A percentile compares a stretch with the other conserved stretches of the same genome.
These are phyloP conservation scores for Tuber indicum DNA, from an alignment of 495 filamentous ascomycete species.

Conservation along the genomic window DNA sequence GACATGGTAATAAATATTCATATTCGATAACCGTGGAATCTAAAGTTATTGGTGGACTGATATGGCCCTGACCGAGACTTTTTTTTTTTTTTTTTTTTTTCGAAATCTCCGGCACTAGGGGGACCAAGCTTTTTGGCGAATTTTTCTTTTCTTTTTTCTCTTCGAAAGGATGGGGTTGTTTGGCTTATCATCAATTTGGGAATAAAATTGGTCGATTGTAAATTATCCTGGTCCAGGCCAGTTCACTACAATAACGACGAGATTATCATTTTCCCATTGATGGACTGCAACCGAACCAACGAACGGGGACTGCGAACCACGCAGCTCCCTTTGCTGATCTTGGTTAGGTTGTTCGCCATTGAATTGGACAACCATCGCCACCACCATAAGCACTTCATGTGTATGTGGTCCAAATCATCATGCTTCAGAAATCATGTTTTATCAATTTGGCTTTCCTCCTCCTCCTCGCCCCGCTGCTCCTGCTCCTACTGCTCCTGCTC, in stretches of 20 bases:
- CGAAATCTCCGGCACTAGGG: not conserved
- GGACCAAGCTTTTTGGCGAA: not conserved
- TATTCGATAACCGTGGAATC: not conserved
- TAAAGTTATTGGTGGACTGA: not conserved
- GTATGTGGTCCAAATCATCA: constrained; percentile 2
- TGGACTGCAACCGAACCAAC: not conserved
- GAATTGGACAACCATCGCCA: not conserved
- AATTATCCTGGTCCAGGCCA: not conserved
- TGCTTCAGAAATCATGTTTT: not conserved
- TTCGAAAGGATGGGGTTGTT: not conserved
- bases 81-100: not conserved
- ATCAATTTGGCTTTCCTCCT: not conserved
- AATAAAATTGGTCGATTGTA: not conserved
- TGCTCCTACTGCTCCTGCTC: not conserved
- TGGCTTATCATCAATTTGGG: not conserved
- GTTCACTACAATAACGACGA: not conserved
- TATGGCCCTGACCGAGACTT: not conserved
- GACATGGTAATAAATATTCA: not conserved
- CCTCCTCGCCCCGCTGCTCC: not conserved
- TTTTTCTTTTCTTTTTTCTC: not conserved
- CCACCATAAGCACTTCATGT: not conserved
- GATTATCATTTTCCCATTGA: not conserved
- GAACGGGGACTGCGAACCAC: not conserved
- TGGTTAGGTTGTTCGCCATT: not conserved
- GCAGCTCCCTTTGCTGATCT: not conserved